phyloP scores from a whole-genome alignment of 2,329 filamentous ascomycete genomes.

The Zymoseptoria ardabiliae region DNA sequence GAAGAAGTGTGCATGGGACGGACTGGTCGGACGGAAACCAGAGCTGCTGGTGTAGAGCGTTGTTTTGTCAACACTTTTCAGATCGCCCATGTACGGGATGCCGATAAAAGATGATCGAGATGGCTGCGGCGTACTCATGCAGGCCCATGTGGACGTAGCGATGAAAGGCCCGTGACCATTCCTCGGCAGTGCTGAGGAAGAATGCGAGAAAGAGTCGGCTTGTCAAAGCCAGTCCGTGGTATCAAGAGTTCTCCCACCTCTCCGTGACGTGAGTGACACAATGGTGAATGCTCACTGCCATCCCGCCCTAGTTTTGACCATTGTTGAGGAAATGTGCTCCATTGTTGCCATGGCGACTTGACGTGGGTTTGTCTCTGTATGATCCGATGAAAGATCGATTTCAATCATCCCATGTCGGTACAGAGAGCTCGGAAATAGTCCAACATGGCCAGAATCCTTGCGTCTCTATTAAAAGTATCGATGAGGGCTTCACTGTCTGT shows the following conservation, averaged over 20 bases:
- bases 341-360: background rate
- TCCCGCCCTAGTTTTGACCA: background rate
- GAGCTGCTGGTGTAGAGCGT: slow-evolving; percentile 48
- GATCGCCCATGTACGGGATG: slow-evolving; percentile 54
- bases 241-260: background rate
- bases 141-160: slow-evolving; percentile 54
- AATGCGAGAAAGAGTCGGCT: slow-evolving; percentile 44
- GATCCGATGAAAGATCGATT: no score
- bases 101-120: slow-evolving; percentile 60
- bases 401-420: no score
- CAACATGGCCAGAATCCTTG: no score
- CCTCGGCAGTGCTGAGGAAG: slow-evolving; percentile 53
- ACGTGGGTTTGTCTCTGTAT: no score
- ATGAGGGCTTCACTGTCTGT: no score
- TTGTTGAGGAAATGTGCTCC: background rate
- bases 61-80: slow-evolving; percentile 51
- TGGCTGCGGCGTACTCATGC: slow-evolving; percentile 58
- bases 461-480: no score
- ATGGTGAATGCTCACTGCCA: background rate
- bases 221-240: no score
- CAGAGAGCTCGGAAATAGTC: no score
- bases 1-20: slow-evolving; percentile 50
- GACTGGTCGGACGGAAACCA: slow-evolving; percentile 50
- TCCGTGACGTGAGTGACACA: background rate
- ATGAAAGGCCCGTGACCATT: slow-evolving; percentile 55